Conservation (phyloP, 805 yeast genomes). For the Sugiyamaella americana region DNA sequence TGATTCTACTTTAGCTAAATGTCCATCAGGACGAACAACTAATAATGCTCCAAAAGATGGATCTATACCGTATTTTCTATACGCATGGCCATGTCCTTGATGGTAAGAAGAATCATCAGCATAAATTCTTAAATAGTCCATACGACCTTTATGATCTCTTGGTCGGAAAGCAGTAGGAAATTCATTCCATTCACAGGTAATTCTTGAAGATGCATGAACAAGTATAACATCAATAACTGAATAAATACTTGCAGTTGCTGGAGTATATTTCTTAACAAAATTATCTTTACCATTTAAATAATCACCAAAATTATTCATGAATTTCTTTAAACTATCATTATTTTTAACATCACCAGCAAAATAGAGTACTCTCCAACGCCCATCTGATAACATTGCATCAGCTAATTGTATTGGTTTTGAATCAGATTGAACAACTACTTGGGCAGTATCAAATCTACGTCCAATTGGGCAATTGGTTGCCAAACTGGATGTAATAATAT, state of each 20-base stretch:
- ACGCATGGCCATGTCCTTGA: conserved; percentile 29
- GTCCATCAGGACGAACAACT: conserved; percentile 33
- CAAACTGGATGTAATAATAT: conserved; percentile 2
- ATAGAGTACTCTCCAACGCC: conserved; percentile 30
- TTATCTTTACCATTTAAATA: conserved; percentile 19
- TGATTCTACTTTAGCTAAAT: conserved; percentile 28
- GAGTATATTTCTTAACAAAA: conserved; percentile 26
- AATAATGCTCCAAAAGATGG: conserved; percentile 25
- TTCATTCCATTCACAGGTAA: conserved; percentile 24
- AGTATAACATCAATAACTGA: conserved; percentile 29
- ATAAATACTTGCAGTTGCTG: conserved; percentile 25
- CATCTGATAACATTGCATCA: conserved; percentile 29
- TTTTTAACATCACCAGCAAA: conserved; percentile 28
- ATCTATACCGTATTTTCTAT: conserved; percentile 29
- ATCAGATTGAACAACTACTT: conserved; percentile 27
- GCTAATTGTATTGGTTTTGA: conserved; percentile 26
- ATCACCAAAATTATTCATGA: conserved; percentile 22
- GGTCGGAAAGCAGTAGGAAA: conserved; percentile 30
- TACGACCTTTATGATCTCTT: conserved; percentile 20
- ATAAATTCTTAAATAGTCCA: conserved; percentile 30
- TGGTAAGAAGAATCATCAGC: conserved; percentile 29
- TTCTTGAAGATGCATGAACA: conserved; percentile 24
- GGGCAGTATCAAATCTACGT: conserved; percentile 25
- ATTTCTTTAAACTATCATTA: not conserved
- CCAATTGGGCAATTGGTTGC: conserved; percentile 29